Percentiles rank a stretch among this genome's conserved stretches.
phyloP scores from a whole-genome alignment of 148 eudicot genomes.

The Arbutus unedo region DNA sequence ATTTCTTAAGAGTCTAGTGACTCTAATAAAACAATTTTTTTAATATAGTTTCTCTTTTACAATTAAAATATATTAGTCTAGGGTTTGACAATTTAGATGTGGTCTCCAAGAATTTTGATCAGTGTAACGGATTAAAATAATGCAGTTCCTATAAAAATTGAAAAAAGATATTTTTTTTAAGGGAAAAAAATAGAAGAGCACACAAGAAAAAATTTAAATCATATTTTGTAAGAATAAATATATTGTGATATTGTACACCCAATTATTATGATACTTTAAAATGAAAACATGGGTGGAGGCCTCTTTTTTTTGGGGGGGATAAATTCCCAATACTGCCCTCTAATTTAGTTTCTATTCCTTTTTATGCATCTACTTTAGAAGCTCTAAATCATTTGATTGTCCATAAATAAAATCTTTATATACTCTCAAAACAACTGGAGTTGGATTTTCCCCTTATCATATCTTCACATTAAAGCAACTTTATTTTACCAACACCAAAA shows the following conservation, averaged over 20 bases:
- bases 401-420: slow-evolving; percentile 15
- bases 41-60: neutral
- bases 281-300: neutral
- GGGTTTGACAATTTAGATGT: neutral
- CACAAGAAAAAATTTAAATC: neutral
- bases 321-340: slow-evolving; percentile 7
- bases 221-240: too few species aligned
- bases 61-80: neutral
- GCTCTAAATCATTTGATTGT: slow-evolving; percentile 32
- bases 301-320: neutral
- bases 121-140: neutral
- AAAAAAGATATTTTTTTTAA: neutral
- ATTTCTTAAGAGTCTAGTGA: slow-evolving; percentile 4
- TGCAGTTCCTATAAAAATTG: neutral
- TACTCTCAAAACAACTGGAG: slow-evolving; percentile 20
- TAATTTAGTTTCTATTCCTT: slow-evolving; percentile 21
- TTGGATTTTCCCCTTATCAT: slow-evolving; percentile 5
- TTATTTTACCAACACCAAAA: slow-evolving; percentile 23
- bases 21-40: neutral
- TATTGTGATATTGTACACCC: too few species aligned
- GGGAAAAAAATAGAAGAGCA: neutral
- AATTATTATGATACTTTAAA: neutral
- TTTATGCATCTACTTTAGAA: slow-evolving; percentile 27
- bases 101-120: neutral
- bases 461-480: slow-evolving; percentile 27